These are phyloP conservation scores for Asterophora lycoperdoides DNA, from an alignment of 768 basidiomycete genomes.

Conservation along the genomic window DNA sequence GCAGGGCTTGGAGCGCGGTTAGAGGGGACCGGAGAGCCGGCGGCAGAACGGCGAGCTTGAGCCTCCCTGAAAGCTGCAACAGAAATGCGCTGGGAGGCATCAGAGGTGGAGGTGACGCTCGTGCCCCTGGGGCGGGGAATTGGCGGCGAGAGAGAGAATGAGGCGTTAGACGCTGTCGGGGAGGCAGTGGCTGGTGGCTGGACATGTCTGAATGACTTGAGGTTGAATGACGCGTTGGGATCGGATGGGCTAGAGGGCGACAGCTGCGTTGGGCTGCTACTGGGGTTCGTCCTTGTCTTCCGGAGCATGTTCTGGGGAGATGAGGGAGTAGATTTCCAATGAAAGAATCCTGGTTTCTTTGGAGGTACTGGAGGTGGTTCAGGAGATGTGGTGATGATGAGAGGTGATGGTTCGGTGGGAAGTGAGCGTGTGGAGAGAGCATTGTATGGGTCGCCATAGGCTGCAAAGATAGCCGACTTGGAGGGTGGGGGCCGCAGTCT, in stretches of 20 bases:
- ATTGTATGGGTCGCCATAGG: conserved; percentile 47
- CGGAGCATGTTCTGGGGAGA: conserved; percentile 14
- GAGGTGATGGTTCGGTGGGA: conserved; percentile 33
- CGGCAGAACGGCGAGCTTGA: conserved; percentile 59
- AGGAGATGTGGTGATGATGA: conserved; percentile 12
- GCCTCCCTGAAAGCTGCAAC: conserved; percentile 80
- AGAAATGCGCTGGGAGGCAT: conserved; percentile 70
- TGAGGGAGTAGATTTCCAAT: conserved; percentile 35
- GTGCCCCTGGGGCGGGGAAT: conserved; percentile 52
- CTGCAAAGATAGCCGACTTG: conserved; percentile 60
- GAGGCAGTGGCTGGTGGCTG: conserved; percentile 33
- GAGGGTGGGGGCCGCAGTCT: conserved; percentile 54
- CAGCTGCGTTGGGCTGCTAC: conserved; percentile 1
- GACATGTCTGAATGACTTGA: conserved; percentile 71
- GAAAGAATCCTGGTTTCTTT: conserved; percentile 34
- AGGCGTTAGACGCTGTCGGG: conserved; percentile 20
- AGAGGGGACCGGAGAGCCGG: conserved; percentile 56
- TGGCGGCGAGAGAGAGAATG: conserved; percentile 33
- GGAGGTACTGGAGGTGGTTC: conserved; percentile 21
- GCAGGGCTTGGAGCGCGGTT: conserved; percentile 31
- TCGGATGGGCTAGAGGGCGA: conserved; percentile 7
- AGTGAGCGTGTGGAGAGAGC: conserved; percentile 63
- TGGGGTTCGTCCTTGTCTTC: conserved; percentile 5
- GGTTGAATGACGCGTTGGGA: conserved; percentile 54
- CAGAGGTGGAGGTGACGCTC: conserved; percentile 59